Conservation (phyloP, 2,329 filamentous ascomycete genomes). For the Stemphylium lycopersici region DNA sequence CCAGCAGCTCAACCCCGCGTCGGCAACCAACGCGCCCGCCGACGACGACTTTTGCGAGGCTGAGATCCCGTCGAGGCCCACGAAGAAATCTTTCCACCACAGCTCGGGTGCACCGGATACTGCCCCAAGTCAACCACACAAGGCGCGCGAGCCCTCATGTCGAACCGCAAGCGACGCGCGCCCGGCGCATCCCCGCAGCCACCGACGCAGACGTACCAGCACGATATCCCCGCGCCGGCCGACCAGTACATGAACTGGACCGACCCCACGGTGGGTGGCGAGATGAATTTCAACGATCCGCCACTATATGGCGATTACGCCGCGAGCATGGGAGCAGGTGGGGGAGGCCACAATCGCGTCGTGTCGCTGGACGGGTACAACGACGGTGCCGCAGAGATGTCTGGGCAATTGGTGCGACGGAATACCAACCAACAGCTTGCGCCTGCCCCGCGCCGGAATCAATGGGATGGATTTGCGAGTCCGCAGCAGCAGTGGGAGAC, state of each 20-base stretch:
- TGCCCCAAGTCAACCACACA: background rate
- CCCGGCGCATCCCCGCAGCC: constrained; percentile 71
- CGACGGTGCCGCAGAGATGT: constrained; percentile 28
- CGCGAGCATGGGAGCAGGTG: constrained; percentile 19
- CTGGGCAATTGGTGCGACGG: constrained; percentile 55
- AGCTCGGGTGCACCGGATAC: constrained; percentile 8
- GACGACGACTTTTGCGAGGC: constrained; percentile 3
- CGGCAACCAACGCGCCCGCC: too few relatives aligned
- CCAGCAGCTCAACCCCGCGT: too few relatives aligned
- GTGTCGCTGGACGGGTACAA: constrained; percentile 42
- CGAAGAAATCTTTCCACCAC: constrained; percentile 7
- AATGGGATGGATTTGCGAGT: constrained; percentile 50
- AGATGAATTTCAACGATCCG: constrained; percentile 46
- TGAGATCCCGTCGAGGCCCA: constrained; percentile 1
- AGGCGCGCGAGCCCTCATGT: constrained; percentile 28
- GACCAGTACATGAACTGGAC: constrained; percentile 48
- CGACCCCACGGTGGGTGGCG: constrained; percentile 30
- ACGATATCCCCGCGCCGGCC: constrained; percentile 49
- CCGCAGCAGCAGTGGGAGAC: constrained; percentile 60
- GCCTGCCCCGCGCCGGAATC: constrained; percentile 41
- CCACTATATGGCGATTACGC: constrained; percentile 44
- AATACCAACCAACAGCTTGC: constrained; percentile 55
- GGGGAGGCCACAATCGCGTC: constrained; percentile 32
- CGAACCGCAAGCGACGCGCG: constrained; percentile 72
- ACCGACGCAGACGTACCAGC: constrained; percentile 59